Base-by-base conservation (phyloP, 192 early-diverging fungal species). In the Glomus cerebriforme region DNA sequence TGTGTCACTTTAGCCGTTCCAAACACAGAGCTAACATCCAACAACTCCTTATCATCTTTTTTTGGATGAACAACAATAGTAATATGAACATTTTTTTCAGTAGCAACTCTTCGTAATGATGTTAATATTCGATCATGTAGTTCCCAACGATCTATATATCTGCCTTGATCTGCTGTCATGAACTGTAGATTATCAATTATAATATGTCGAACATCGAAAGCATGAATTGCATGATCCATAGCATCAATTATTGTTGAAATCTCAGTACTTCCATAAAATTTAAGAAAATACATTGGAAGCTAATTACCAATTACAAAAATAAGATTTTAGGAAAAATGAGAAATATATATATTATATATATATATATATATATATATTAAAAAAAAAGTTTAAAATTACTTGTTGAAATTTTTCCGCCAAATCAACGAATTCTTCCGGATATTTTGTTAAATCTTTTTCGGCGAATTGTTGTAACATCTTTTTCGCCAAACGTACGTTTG, bases 171-270 rank as follows among this genome's bases (percentile, higher is more conserved):
- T 54, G 87, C 87, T 80, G 91, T 83, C 91, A 93, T 92, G 62
- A 93, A 93, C 85, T 93, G 92, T 79, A 93, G 83, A 76, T 93
- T 93, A 76, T 93, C 92, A 26, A 93, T 85, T 29, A 93, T 80
- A 22, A 93, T 86, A 81, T 92, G 92, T 81, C 87, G 88, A 66
- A 93, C 91, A 80, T 91, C 92, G 79, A 91, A 88, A 0, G 89
- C 90, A 71, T 91, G 87, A 0, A 92, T 91, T 1, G 92, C 91
- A 66, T 91, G 91, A 24, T 88, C 81, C 85, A 91, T 89, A 9
- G 91, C 88, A 47, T 89, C 86, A 22, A 92, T 64, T n/a, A 93
- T 90, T 7, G 87, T 88, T 43, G 87, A 80, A 32, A 91, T 86
- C 15, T 86, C 80, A 45, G 92, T 93, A 80, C 90, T 92, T 37